Evolutionary conservation across 768 basidiomycete species (phyloP), one percentile per base, ranked within the genome.

Genomic region (Kwoniella pini): DNA sequence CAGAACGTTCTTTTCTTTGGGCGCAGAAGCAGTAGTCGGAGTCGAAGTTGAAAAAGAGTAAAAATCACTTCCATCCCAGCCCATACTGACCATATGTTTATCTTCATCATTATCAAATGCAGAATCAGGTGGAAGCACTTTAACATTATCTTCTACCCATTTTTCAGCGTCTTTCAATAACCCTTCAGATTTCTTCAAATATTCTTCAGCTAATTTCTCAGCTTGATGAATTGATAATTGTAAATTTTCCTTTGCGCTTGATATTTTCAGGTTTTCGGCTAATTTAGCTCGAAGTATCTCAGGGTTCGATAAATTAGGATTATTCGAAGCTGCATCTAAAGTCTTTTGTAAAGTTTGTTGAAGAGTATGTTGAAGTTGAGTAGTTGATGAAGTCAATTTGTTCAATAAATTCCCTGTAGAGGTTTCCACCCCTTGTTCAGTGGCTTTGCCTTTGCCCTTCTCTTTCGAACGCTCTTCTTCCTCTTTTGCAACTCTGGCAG

Each of bases 31-130:
- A 11, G 65, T 61, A 53, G 50, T 40, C 2, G 66, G 68, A 39
- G 68, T 69, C 9, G 73, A 63, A 69, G 77, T 42, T 66, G 84
- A 90, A 59, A 92, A 72, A 81, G 87, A 86, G 87, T 91, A 93
- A 74, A 92, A 84, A 77, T 94, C 91, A 30, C 86, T 80, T 0
- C 91, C 92, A 75, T 94, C 92, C 91, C 91, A 94, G 42, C 85
- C 66, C 26, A 87, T 72, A 3, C 83, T 84, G 2, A 78, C 73
- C 30, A 70, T 64, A 1, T 78, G 71, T 44, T 60, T 60, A 38
- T 42, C 62, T 49, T 13, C 22, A 6, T 68, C 75, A 28, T 33
- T 50, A 19, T 50, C 19, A n/a, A 28, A 50, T 13, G 22, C 12
- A 0, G 83, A 83, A 36, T 88, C 87, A 0, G 93, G 93, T 0